Percentiles rank a stretch among this genome's conserved stretches.
phyloP scores from a whole-genome alignment of 345 rosid genomes.

The Gossypium mustelinum region DNA sequence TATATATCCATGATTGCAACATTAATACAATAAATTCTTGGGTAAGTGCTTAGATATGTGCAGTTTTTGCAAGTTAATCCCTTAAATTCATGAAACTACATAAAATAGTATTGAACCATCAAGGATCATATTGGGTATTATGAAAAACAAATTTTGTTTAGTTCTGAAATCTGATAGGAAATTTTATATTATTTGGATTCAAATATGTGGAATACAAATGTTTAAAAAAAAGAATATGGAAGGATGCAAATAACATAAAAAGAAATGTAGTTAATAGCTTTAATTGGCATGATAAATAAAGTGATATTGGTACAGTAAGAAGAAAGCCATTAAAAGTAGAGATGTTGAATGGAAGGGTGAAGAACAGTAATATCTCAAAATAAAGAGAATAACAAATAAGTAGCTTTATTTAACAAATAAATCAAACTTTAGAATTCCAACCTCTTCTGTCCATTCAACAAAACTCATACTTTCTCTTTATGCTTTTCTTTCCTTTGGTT shows the following conservation, averaged over 20 bases:
- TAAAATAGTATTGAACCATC: neutral
- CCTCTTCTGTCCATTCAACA: slow-evolving; percentile 29
- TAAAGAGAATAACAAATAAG: slow-evolving; percentile 11
- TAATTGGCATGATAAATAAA: slow-evolving; percentile 10
- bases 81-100: neutral
- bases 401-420: slow-evolving; percentile 24
- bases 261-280: neutral
- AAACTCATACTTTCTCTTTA: slow-evolving; percentile 29
- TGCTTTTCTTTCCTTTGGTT: slow-evolving; percentile 35
- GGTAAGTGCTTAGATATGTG: neutral
- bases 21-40: neutral
- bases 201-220: neutral
- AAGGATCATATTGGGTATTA: neutral
- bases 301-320: slow-evolving; percentile 19
- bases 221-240: no score
- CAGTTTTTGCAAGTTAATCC: neutral
- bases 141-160: neutral
- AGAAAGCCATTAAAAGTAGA: slow-evolving; percentile 41
- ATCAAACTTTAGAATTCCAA: slow-evolving; percentile 38
- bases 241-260: no score
- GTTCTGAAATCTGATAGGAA: neutral
- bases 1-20: neutral
- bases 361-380: slow-evolving; percentile 17
- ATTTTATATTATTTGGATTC: neutral
- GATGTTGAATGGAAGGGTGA: slow-evolving; percentile 28